Evolutionary conservation across 345 rosid species (phyloP), one percentile per base, ranked within the genome.

Genomic region (Aquilaria yunnanensis): DNA sequence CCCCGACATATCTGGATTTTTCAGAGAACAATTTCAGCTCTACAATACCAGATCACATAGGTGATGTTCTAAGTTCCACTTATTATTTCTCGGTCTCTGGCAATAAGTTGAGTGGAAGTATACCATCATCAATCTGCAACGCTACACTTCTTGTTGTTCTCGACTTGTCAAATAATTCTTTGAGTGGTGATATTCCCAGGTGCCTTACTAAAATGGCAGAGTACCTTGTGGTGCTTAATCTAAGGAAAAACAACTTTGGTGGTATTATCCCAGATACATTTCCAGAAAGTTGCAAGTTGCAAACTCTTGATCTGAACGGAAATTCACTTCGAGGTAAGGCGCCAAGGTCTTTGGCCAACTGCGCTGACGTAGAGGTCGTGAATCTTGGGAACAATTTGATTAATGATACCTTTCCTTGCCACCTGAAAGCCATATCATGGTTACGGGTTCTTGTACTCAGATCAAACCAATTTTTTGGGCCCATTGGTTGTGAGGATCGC

Each of bases 371-470:
- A 23, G 83, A 80, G 66, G 69, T 83, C 29, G 46, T 83, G 30
- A 69, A 76, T 65, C 48, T 83, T 0, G 80, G 80, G 46, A 69
- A 76, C 56, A 83, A 80, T 47, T 47, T 47, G 10, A 53, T 80
- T 2, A 51, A 56, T 0, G 81, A 69, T 51, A 37, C 0, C 2
- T 80, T 78, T 62, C 88, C 88, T 32, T 74, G 80, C 37, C 64
- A 51, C 45, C 47, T 80, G 63, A 54, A 69, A 37, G 54, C 5
- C 13, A 33, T 68, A 10, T 64, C 77, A 2, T 76, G 62, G 51
- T 68, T 83, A 59, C 66, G 61, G 3, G 78, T 74, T 33, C 80
- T 78, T 3, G 71, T 74, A 55, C 56, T 83, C 32, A 62, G 81
- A 12, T 69, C 31, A 1, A 83, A 83, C 63, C 33, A 1, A 0